Evolutionary conservation across 768 basidiomycete genomes (phyloP).

Genomic region (Rickenella mellea): DNA sequence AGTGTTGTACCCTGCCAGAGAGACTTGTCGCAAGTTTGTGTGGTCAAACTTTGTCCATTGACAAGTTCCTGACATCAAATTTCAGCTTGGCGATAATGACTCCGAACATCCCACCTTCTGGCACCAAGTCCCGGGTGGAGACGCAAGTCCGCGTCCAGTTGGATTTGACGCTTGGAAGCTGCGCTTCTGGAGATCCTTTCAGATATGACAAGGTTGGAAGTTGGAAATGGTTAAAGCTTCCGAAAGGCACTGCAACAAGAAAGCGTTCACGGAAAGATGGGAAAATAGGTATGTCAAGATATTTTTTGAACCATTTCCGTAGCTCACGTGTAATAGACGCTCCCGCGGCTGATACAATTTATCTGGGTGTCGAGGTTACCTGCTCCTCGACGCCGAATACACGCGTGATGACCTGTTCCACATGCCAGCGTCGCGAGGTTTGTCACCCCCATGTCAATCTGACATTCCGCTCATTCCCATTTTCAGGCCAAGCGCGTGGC

Average conservation of each 20-base stretch:
- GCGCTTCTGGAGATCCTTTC: slow-evolving; percentile 45
- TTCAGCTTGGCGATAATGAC: slow-evolving; percentile 71
- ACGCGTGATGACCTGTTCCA: slow-evolving; percentile 74
- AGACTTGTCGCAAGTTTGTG: slow-evolving; percentile 67
- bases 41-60: background rate
- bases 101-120: slow-evolving; percentile 72
- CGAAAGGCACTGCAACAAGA: slow-evolving; percentile 77
- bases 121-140: slow-evolving; percentile 90
- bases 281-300: slow-evolving; percentile 51
- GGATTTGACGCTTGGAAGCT: slow-evolving; percentile 61
- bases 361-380: slow-evolving; percentile 63
- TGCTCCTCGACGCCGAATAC: slow-evolving; percentile 75
- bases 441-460: slow-evolving; percentile 12
- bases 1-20: slow-evolving; percentile 64
- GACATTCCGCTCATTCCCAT: slow-evolving; percentile 6
- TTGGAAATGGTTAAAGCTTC: slow-evolving; percentile 82
- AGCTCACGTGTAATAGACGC: slow-evolving; percentile 40
- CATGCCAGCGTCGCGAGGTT: slow-evolving; percentile 82
- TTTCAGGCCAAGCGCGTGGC: slow-evolving; percentile 78
- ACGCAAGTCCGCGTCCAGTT: slow-evolving; percentile 85
- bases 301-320: slow-evolving; percentile 4
- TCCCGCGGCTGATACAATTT: slow-evolving; percentile 56
- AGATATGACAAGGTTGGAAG: slow-evolving; percentile 78
- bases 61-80: slow-evolving; percentile 6
- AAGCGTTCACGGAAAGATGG: slow-evolving; percentile 75